These are phyloP conservation scores for Pleurotus eryngii DNA, from an alignment of 768 basidiomycete genomes.

Conservation along the genomic window DNA sequence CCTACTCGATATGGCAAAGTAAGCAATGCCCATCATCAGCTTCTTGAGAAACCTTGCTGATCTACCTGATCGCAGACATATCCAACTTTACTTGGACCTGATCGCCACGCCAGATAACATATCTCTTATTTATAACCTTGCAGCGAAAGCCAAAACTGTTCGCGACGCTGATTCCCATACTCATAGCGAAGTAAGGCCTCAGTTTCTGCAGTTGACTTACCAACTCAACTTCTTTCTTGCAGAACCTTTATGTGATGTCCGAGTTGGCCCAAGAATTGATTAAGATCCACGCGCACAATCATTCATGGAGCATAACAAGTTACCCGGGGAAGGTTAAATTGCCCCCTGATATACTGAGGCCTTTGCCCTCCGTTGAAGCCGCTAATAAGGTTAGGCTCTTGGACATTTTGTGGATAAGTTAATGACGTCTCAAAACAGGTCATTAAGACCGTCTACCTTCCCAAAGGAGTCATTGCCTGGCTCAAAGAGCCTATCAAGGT, in stretches of 20 bases:
- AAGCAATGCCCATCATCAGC: conserved; percentile 18
- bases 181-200: conserved; percentile 59
- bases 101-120: conserved; percentile 80
- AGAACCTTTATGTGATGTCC: conserved; percentile 86
- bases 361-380: conserved; percentile 63
- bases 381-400: conserved; percentile 49
- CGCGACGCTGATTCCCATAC: conserved; percentile 69
- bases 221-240: not conserved
- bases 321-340: conserved; percentile 80
- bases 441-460: conserved; percentile 62
- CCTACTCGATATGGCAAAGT: conserved; percentile 81
- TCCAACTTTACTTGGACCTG: conserved; percentile 82
- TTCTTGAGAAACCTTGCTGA: conserved; percentile 2
- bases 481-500: conserved; percentile 45
- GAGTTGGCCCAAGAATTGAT: conserved; percentile 90
- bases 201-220: not conserved
- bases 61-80: conserved; percentile 54
- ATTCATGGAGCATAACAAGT: conserved; percentile 73
- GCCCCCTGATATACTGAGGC: conserved; percentile 77
- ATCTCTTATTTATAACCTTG: conserved; percentile 78
- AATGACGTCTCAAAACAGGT: conserved; percentile 40
- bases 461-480: conserved; percentile 57
- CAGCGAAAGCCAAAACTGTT: conserved; percentile 82
- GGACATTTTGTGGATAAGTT: not conserved
- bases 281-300: conserved; percentile 57